A percentile compares a stretch with the other conserved stretches of the same genome.
Evolutionary conservation across 352 stramenopile species (phyloP).

Genomic region (Pythium brachiatum): DNA sequence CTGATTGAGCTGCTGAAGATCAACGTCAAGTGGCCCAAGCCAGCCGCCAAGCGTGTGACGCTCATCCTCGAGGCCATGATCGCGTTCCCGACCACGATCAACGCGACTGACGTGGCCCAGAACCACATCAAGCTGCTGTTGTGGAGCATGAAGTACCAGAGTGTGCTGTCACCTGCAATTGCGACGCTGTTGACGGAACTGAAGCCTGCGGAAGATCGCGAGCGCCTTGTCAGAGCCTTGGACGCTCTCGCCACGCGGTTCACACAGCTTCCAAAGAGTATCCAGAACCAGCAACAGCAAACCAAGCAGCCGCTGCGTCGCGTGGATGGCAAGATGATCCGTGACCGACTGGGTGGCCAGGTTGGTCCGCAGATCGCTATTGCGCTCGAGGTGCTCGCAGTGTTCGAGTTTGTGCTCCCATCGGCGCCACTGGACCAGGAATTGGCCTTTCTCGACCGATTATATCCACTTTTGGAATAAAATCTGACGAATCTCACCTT

Average conservation of each 20-base stretch:
- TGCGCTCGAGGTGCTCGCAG: constrained; percentile 49
- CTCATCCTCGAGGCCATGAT: constrained; percentile 60
- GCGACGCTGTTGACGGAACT: constrained; percentile 44
- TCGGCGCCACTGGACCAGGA: constrained; percentile 16
- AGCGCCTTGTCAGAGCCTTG: constrained; percentile 30
- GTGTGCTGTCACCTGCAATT: constrained; percentile 48
- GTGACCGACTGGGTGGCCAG: constrained; percentile 33
- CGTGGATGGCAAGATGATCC: constrained; percentile 51
- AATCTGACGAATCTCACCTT: constrained; percentile 5
- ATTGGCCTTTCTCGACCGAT: constrained; percentile 20
- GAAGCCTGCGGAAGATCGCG: constrained; percentile 12
- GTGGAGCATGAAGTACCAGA: constrained; percentile 66
- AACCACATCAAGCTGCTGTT: constrained; percentile 57
- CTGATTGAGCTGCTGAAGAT: constrained; percentile 73
- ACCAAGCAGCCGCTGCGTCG: constrained; percentile 29
- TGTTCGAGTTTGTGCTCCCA: constrained; percentile 55
- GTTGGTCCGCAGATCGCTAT: constrained; percentile 38
- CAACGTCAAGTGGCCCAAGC: constrained; percentile 75
- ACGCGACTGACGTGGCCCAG: constrained; percentile 7
- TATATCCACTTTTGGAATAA: constrained; percentile 24
- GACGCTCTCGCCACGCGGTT: constrained; percentile 38
- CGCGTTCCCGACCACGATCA: constrained; percentile 37
- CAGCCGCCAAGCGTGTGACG: constrained; percentile 59
- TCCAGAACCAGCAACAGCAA: not conserved
- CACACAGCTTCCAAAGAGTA: constrained; percentile 14